These are phyloP conservation scores for Ceratocystis albifundus DNA, from an alignment of 2,329 filamentous ascomycete species.

Conservation along the genomic window DNA sequence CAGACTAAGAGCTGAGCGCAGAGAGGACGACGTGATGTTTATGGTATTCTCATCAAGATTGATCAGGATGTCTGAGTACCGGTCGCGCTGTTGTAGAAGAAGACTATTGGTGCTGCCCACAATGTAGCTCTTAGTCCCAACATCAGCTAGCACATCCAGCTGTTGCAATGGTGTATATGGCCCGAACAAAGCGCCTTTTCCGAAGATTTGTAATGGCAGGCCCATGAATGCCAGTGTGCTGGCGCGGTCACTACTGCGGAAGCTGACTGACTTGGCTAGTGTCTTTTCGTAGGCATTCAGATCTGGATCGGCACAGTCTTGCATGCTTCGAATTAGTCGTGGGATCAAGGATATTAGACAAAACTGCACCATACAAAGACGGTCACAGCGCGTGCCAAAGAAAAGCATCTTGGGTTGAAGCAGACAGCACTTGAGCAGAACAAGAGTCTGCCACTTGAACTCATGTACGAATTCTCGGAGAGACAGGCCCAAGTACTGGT, in stretches of 20 bases:
- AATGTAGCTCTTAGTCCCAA: slow-evolving; percentile 91
- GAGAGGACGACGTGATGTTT: slow-evolving; percentile 67
- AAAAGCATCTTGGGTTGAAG: slow-evolving; percentile 99
- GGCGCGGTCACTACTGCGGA: slow-evolving; percentile 81
- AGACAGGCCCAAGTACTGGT: slow-evolving; percentile 81
- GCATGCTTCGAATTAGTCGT: slow-evolving; percentile 77
- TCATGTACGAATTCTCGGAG: slow-evolving; percentile 84
- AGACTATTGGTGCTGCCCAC: slow-evolving; percentile 95
- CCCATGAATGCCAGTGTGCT: slow-evolving; percentile 92
- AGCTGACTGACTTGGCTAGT: slow-evolving; percentile 64
- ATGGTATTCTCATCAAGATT: slow-evolving; percentile 86
- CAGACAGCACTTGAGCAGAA: slow-evolving; percentile 85
- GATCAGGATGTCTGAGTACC: slow-evolving; percentile 91
- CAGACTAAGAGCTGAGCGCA: slow-evolving; percentile 63
- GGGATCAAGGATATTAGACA: slow-evolving; percentile 91
- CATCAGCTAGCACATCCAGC: slow-evolving; percentile 83
- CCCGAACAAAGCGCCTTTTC: slow-evolving; percentile 88
- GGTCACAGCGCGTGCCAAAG: slow-evolving; percentile 92
- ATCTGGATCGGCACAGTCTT: slow-evolving; percentile 91
- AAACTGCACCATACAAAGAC: slow-evolving; percentile 97
- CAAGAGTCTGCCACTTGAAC: slow-evolving; percentile 87
- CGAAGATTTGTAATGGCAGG: slow-evolving; percentile 85
- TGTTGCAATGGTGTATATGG: slow-evolving; percentile 95
- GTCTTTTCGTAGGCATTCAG: slow-evolving; percentile 71
- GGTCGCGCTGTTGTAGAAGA: slow-evolving; percentile 82